Percentiles rank a stretch among this genome's conserved stretches.
phyloP scores from a whole-genome alignment of 305 asterid species.

The Fraxinus nigra region DNA sequence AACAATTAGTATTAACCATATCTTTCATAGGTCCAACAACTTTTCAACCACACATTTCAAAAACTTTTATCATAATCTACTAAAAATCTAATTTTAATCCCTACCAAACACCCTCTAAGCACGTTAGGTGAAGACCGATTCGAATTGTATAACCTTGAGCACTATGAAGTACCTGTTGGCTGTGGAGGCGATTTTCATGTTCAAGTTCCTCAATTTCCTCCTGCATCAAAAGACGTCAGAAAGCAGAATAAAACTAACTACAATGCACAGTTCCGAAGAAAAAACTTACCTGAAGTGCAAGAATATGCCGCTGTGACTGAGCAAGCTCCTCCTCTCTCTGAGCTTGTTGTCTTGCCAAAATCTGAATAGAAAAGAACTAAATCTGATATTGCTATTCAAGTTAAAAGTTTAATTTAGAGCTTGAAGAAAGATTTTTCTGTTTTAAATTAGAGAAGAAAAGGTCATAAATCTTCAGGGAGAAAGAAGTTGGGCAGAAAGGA shows the following conservation, averaged over 20 bases:
- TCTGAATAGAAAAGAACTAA: constrained; percentile 45
- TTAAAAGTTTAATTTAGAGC: constrained; percentile 16
- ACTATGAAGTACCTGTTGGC: constrained; percentile 70
- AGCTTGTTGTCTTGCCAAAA: constrained; percentile 99
- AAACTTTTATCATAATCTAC: no score
- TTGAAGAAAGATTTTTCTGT: constrained; percentile 4
- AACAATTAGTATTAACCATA: no score
- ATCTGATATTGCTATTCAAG: constrained; percentile 8
- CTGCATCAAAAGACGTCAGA: constrained; percentile 44
- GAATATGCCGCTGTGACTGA: constrained; percentile 94
- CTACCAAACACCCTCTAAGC: not conserved
- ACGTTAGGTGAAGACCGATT: constrained; percentile 7
- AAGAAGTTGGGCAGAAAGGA: constrained; percentile 18
- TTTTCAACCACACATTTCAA: no score
- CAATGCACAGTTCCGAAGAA: not conserved
- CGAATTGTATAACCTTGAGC: constrained; percentile 19
- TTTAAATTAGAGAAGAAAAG: not conserved
- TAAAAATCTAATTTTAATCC: no score
- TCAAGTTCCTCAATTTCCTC: constrained; percentile 99
- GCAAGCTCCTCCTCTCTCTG: constrained; percentile 99
- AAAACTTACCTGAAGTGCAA: constrained; percentile 83
- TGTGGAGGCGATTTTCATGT: constrained; percentile 91
- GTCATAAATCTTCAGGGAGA: not conserved
- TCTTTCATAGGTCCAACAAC: no score
- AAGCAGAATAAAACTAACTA: not conserved